These are phyloP conservation scores for Brassica incana DNA, from an alignment of 345 rosid species.

Conservation along the genomic window DNA sequence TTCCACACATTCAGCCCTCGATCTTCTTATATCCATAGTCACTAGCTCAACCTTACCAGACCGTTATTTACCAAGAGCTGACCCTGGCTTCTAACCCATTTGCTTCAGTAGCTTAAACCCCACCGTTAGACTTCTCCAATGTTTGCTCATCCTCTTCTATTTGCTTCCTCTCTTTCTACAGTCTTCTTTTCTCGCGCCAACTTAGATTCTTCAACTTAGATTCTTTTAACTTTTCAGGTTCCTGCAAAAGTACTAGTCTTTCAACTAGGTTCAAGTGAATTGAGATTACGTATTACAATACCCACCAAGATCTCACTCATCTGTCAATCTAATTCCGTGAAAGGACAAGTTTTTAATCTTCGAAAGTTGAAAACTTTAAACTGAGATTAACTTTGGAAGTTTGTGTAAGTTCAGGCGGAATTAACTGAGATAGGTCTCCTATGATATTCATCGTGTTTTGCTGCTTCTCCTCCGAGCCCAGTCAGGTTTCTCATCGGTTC, in stretches of 20 bases:
- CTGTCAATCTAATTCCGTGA: not conserved
- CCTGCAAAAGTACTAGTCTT: slow-evolving; percentile 37
- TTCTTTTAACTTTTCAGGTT: slow-evolving; percentile 43
- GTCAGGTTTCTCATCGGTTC: slow-evolving; percentile 25
- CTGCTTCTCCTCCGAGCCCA: slow-evolving; percentile 28
- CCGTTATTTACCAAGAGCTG: slow-evolving; percentile 77
- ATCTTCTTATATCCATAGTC: slow-evolving; percentile 73
- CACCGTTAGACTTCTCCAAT: slow-evolving; percentile 58
- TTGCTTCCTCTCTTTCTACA: slow-evolving; percentile 72
- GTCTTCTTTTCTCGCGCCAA: slow-evolving; percentile 37
- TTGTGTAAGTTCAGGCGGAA: too few species aligned
- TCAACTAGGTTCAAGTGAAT: not conserved
- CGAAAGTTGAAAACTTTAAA: not conserved
- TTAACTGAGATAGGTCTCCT: slow-evolving; percentile 67
- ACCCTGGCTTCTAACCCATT: slow-evolving; percentile 92
- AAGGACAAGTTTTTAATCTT: not conserved
- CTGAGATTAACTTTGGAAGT: slow-evolving; percentile 29
- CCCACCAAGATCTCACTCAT: not conserved
- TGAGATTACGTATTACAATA: not conserved
- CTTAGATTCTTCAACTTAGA: slow-evolving; percentile 36
- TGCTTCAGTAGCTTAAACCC: slow-evolving; percentile 87
- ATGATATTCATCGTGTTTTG: slow-evolving; percentile 47
- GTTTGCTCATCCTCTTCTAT: slow-evolving; percentile 76
- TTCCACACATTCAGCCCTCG: slow-evolving; percentile 75
- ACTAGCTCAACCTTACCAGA: slow-evolving; percentile 72